Conservation (phyloP, 768 basidiomycete genomes). For the Leccinellum rugosiceps region DNA sequence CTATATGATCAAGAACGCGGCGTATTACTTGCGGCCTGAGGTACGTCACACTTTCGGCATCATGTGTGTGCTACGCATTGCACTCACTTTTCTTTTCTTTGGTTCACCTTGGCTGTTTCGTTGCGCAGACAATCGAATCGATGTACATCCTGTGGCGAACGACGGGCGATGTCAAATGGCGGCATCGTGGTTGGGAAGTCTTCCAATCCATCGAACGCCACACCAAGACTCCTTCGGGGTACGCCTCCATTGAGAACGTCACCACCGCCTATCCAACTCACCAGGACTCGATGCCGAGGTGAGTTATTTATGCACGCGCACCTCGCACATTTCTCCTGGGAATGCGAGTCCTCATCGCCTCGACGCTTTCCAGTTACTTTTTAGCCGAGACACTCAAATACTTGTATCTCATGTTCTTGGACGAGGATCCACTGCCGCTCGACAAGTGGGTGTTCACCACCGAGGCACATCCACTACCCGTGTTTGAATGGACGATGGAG, state of each 20-base stretch:
- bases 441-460: not conserved
- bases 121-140: slow-evolving; percentile 63
- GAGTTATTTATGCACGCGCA: slow-evolving; percentile 15
- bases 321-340: not conserved
- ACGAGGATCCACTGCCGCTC: not conserved
- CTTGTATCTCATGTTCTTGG: not conserved
- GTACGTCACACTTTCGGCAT: slow-evolving; percentile 34
- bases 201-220: slow-evolving; percentile 63
- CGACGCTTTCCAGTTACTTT: not conserved
- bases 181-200: slow-evolving; percentile 65
- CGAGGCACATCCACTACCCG: not conserved
- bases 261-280: slow-evolving; percentile 35
- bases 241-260: slow-evolving; percentile 52
- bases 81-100: not conserved
- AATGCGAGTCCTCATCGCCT: not conserved
- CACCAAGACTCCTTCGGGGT: slow-evolving; percentile 57
- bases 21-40: slow-evolving; percentile 69
- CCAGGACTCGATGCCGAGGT: slow-evolving; percentile 72
- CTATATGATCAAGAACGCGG: slow-evolving; percentile 44
- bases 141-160: slow-evolving; percentile 68
- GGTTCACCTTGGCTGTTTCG: not conserved
- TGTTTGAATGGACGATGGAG: not conserved
- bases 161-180: slow-evolving; percentile 67
- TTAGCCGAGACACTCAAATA: not conserved
- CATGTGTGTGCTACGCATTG: not conserved